These are phyloP conservation scores for Phytopythium chamaehyphon DNA, from an alignment of 352 stramenopile species.

Conservation along the genomic window DNA sequence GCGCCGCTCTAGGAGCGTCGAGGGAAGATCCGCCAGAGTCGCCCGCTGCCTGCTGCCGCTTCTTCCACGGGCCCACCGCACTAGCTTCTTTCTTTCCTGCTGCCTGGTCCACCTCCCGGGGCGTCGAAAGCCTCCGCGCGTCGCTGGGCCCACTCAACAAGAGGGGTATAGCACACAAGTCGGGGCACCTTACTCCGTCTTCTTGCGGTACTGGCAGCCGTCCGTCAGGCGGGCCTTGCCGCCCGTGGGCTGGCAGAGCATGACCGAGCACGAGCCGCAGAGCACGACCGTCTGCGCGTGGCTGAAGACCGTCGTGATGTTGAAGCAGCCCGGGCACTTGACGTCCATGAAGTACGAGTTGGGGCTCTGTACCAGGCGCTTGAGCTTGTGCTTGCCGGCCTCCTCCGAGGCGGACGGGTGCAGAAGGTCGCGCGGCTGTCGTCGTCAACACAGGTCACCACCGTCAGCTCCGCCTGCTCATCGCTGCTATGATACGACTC, in stretches of 20 bases:
- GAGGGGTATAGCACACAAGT: constrained; percentile 6
- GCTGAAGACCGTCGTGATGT: constrained; percentile 99
- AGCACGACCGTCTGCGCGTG: constrained; percentile 98
- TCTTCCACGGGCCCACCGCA: constrained; percentile 4
- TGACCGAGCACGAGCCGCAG: constrained; percentile 96
- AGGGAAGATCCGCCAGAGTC: no score
- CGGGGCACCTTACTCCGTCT: constrained; percentile 93
- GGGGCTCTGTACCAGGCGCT: constrained; percentile 98
- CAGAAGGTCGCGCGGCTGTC: constrained; percentile 93
- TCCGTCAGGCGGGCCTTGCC: constrained; percentile 98
- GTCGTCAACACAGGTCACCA: constrained; percentile 12
- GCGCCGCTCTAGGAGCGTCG: no score
- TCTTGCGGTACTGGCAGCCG: constrained; percentile 99
- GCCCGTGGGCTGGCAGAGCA: constrained; percentile 98
- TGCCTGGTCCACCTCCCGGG: constrained; percentile 6
- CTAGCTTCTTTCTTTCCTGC: constrained; percentile 11
- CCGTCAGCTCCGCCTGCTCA: not conserved
- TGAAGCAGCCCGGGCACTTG: constrained; percentile 99
- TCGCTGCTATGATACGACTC: no score
- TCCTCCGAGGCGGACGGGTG: constrained; percentile 95
- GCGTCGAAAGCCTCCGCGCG: constrained; percentile 4
- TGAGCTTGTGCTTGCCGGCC: constrained; percentile 99
- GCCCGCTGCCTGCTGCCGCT: no score
- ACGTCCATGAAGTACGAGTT: constrained; percentile 99
- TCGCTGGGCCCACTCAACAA: constrained; percentile 1